Evolutionary conservation across 2,329 filamentous ascomycete species (phyloP), one percentile per base, ranked within the genome.

Genomic region (Stylonectria norvegica): DNA sequence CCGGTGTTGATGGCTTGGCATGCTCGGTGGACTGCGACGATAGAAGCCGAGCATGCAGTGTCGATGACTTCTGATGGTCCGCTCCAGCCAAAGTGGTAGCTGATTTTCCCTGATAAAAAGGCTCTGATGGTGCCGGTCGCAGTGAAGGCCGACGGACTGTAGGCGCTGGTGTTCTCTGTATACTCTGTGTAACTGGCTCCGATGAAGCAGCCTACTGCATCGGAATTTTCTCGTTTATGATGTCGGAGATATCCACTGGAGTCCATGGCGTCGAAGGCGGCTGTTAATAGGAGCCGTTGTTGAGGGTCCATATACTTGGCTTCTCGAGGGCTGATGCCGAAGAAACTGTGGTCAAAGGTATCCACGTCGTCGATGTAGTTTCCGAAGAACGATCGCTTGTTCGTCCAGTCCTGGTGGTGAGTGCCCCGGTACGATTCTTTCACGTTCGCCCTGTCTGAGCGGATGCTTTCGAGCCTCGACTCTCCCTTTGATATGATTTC

Each of bases 271-370:
- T 73, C 63, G 46, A 71, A 73, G 0, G 68, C 64, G 2, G 55
- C 57, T 46, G 71, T 63, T 5, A 70, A 57, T 4, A 63, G 36
- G 4, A 63, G 42, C 5, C 67, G 56, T 27, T 68, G 64, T 41
- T 69, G 64, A 8, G 68, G 68, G 43, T 71, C 68, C 49, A 64
- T 66, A 5, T 61, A 49, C 10, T 52, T 52, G 12, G 55, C 57
- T 55, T 69, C 66, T 4, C 60, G 57, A 5, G 62, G 49, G 11
- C 49, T 60, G n/a, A 62, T 63, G 20, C 60, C 59, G 57, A 72
- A 72, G 56, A 71, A 72, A 2, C 52, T 45, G 18, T 65, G 53
- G 44, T 72, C 69, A 37, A 69, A 69, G 2, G 7, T 7, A 25
- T 25, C 22, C 7, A 25, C 22, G 22, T 12, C 22, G 22, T 25